These are phyloP conservation scores for Chlamydomonas reinhardtii DNA, from an alignment of 163 green algal species.

Conservation along the genomic window DNA sequence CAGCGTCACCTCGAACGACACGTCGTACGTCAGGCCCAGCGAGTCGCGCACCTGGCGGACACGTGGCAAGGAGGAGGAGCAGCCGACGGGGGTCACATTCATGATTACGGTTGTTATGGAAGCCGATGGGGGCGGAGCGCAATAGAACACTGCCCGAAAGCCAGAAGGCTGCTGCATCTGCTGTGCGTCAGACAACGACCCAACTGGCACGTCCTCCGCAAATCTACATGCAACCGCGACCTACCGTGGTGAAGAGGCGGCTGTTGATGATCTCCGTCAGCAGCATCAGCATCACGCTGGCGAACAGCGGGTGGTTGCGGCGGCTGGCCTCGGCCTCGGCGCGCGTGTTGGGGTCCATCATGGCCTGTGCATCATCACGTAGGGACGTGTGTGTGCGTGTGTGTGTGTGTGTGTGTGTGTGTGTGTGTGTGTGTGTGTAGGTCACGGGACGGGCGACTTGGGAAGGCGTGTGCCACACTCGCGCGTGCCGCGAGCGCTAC, in stretches of 20 bases:
- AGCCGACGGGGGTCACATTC: too few relatives aligned
- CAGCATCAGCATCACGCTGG: conserved; percentile 63
- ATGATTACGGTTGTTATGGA: too few relatives aligned
- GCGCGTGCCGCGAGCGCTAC: too few relatives aligned
- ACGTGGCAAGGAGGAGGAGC: not conserved
- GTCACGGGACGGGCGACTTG: too few relatives aligned
- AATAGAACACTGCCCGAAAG: too few relatives aligned
- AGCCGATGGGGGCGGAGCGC: too few relatives aligned
- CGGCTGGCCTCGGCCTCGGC: conserved; percentile 50
- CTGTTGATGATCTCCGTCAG: conserved; percentile 89
- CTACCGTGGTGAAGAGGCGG: conserved; percentile 97
- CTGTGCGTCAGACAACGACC: too few relatives aligned
- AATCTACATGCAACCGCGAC: not conserved
- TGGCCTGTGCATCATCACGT: conserved; percentile 25
- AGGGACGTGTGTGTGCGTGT: too few relatives aligned
- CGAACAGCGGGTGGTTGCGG: conserved; percentile 66
- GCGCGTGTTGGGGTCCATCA: conserved; percentile 28
- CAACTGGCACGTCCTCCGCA: too few relatives aligned
- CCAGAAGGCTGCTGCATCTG: too few relatives aligned
- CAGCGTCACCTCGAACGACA: conserved; percentile 95
- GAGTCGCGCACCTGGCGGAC: conserved; percentile 81
- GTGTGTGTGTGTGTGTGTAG: too few relatives aligned
- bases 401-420: not conserved
- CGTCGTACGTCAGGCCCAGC: conserved; percentile 98
- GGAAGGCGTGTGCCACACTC: too few relatives aligned